Evolutionary conservation across 768 basidiomycete genomes (phyloP).

Genomic region (Lactarius tabidus): DNA sequence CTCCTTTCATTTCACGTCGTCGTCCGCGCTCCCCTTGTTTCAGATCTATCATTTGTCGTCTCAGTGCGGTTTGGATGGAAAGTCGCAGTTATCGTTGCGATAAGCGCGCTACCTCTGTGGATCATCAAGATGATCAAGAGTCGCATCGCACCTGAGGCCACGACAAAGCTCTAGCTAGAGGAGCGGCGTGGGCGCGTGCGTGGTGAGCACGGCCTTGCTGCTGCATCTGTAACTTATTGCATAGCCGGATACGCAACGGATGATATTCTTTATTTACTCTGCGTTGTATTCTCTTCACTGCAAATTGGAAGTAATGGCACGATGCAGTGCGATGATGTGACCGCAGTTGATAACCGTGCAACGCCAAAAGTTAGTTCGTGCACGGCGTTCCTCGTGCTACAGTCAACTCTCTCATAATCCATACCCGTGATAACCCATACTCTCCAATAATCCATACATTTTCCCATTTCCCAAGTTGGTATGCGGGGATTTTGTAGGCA

Average conservation of each 20-base stretch:
- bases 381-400: no score
- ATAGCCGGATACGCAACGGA: not conserved
- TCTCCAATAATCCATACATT: no score
- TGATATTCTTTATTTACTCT: not conserved
- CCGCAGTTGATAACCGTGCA: not conserved
- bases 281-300: not conserved
- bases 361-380: no score
- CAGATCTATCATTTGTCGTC: slow-evolving; percentile 91
- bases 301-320: not conserved
- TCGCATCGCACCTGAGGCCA: slow-evolving; percentile 86
- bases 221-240: slow-evolving; percentile 17
- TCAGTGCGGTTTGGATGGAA: slow-evolving; percentile 90
- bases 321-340: not conserved
- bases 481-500: no score
- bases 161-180: slow-evolving; percentile 79
- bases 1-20: not conserved
- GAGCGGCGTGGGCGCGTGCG: no score
- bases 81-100: slow-evolving; percentile 89
- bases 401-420: no score
- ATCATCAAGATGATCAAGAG: slow-evolving; percentile 84
- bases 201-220: not conserved
- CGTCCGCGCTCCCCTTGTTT: not conserved
- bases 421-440: no score
- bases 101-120: slow-evolving; percentile 90
- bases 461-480: no score